A percentile compares a stretch with the other conserved stretches of the same genome.
Evolutionary conservation across 345 rosid species (phyloP).

Genomic region (Pelargonium nanum): DNA sequence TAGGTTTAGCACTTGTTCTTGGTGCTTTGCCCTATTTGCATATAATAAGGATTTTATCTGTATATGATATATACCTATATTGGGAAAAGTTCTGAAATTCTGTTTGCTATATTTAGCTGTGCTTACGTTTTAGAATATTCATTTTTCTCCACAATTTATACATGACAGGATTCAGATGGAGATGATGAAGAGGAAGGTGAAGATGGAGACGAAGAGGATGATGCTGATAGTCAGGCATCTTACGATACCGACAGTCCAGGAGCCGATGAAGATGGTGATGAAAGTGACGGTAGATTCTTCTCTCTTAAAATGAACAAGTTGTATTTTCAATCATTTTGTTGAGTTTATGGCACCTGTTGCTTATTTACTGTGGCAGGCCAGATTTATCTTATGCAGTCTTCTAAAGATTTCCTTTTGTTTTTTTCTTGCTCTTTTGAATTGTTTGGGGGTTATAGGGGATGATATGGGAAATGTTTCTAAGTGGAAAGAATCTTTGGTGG

Average conservation of each 20-base stretch:
- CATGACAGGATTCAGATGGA: constrained; percentile 38
- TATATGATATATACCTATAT: neutral
- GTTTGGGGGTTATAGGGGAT: constrained; percentile 25
- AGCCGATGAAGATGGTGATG: constrained; percentile 24
- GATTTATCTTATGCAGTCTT: too few relatives aligned
- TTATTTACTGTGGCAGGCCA: too few relatives aligned
- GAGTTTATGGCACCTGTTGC: neutral
- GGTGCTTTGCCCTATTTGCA: neutral
- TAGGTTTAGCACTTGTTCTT: neutral
- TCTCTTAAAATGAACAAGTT: neutral
- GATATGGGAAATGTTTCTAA: constrained; percentile 64
- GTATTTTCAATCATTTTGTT: neutral
- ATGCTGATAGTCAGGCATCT: constrained; percentile 19
- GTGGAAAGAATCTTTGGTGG: constrained; percentile 69
- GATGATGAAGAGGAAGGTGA: constrained; percentile 26
- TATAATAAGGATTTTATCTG: neutral
- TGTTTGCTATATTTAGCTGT: neutral
- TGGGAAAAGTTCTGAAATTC: neutral
- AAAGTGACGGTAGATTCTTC: constrained; percentile 38
- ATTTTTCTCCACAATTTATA: too few relatives aligned
- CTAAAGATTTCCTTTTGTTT: neutral
- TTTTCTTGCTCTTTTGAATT: constrained; percentile 13
- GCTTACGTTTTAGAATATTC: neutral
- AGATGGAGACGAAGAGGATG: constrained; percentile 18
- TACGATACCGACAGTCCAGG: constrained; percentile 40